phyloP scores from a whole-genome alignment of 2,329 filamentous ascomycete species.

The Zymoseptoria tritici region DNA sequence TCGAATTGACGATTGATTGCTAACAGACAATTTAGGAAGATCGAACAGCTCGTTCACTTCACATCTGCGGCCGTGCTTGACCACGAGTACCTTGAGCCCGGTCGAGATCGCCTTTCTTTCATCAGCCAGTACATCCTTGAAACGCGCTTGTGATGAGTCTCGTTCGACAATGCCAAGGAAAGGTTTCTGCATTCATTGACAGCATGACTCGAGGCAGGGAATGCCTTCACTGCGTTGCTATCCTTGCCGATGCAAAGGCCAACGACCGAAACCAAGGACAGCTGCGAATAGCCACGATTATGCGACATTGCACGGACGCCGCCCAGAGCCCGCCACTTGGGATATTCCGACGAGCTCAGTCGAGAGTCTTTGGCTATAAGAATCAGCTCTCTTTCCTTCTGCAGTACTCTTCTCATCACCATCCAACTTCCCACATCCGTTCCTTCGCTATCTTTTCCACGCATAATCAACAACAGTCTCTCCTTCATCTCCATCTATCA shows the following conservation, averaged over 20 bases:
- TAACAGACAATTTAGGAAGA: background rate
- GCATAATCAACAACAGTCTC: background rate
- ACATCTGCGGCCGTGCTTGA: background rate
- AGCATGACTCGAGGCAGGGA: background rate
- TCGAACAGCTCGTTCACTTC: background rate
- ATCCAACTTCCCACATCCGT: background rate
- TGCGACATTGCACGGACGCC: background rate
- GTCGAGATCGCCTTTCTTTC: background rate
- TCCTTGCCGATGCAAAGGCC: background rate
- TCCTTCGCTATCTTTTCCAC: background rate
- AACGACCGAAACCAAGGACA: background rate
- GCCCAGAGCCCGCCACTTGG: background rate
- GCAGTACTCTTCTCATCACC: background rate
- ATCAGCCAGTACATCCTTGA: background rate
- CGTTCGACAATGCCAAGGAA: background rate
- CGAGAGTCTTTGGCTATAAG: background rate
- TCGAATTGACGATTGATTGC: background rate
- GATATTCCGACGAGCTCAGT: background rate
- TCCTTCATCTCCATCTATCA: background rate
- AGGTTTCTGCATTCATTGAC: background rate
- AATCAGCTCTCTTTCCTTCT: background rate
- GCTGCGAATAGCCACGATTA: background rate
- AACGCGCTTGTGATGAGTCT: background rate
- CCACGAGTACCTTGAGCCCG: background rate
- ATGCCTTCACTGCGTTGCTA: background rate